Base-by-base conservation (phyloP, 305 asterid genomes). In the Caryopteris hybrid region DNA sequence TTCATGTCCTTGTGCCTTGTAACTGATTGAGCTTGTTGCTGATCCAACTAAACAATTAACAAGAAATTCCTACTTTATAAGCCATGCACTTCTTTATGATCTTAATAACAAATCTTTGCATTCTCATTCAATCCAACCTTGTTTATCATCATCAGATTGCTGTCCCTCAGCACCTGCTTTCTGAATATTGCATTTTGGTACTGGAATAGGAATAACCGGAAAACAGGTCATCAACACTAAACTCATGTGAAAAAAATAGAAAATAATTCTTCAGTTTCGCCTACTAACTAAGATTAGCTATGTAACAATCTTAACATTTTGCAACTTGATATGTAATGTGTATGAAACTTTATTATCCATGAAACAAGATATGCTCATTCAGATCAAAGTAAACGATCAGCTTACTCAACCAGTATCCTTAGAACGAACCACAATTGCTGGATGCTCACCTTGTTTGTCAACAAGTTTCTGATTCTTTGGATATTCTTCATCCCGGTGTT, bases 1-100 rank as follows among this genome's bases (percentile, higher is more conserved):
- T 54, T 38, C 61, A 34, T 27, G 70, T 17, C 72, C 77, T 38
- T 67, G 77, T 61, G 72, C 65, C 8, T 16, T 23, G 53, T 14
- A 18, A 12, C 6, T 75, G 51, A 8, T 69, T 38, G 51, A 21
- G 25, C 10, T 57, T 4, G 10, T 11, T 33, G 12, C 42, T 47
- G 14, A 16, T 22, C 3, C 3, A 17, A 25, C 17, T 39, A 29
- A 8, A 12, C 6, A 27, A 10, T 34, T 29, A 13, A 16, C n/a
- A 6, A 12, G 34, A n/a, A 21, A 58, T 14, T 43, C 20, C 18
- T 38, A 8, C 9, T 41, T 9, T 27, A 27, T 34, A 34, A 13
- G 22, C 17, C 16, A 33, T 16, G 33, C 33, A 27, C 33, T 2
- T 27, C 33, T 27, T 27, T 5, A 27, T 27, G n/a, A n/a, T n/a